These are phyloP conservation scores for Beauveria scarabaeidicola DNA, from an alignment of 2,329 filamentous ascomycete species.

Conservation along the genomic window DNA sequence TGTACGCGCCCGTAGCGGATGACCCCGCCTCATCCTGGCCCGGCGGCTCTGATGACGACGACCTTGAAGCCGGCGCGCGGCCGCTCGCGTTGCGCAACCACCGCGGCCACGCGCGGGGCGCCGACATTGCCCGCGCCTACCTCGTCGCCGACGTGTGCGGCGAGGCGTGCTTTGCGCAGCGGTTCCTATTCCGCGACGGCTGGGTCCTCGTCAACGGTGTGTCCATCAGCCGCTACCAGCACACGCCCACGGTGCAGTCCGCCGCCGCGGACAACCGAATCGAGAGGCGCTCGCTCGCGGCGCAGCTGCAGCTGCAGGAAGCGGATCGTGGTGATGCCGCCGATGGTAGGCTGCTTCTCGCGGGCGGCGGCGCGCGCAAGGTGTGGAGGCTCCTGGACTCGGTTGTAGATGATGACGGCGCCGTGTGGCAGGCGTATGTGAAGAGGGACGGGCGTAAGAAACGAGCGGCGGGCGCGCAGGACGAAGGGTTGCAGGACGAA, in stretches of 20 bases:
- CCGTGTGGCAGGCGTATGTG: conserved; percentile 40
- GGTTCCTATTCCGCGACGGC: conserved; percentile 35
- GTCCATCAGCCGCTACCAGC: conserved; percentile 34
- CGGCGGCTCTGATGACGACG: conserved; percentile 11
- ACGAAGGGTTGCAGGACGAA: not conserved
- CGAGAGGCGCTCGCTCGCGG: not conserved
- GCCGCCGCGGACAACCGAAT: not conserved
- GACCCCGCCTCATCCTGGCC: conserved; percentile 18
- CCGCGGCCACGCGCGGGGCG: conserved; percentile 19
- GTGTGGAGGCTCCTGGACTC: conserved; percentile 36
- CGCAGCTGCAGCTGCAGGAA: not conserved
- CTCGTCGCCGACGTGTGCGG: conserved; percentile 34
- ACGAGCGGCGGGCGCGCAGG: conserved; percentile 10
- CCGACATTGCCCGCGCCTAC: conserved; percentile 33
- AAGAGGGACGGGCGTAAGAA: conserved; percentile 20
- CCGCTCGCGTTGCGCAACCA: conserved; percentile 34
- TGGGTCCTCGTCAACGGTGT: conserved; percentile 42
- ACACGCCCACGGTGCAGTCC: conserved; percentile 22
- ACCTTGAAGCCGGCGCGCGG: conserved; percentile 32
- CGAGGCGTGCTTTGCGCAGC: conserved; percentile 38
- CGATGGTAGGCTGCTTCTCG: conserved; percentile 17
- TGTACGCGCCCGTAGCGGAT: conserved; percentile 31
- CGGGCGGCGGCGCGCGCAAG: conserved; percentile 16
- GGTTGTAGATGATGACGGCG: conserved; percentile 24
- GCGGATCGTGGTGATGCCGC: conserved; percentile 19